A percentile compares a stretch with the other conserved stretches of the same genome.
phyloP scores from a whole-genome alignment of 257 asterid species.

The Nicotiana attenuata region DNA sequence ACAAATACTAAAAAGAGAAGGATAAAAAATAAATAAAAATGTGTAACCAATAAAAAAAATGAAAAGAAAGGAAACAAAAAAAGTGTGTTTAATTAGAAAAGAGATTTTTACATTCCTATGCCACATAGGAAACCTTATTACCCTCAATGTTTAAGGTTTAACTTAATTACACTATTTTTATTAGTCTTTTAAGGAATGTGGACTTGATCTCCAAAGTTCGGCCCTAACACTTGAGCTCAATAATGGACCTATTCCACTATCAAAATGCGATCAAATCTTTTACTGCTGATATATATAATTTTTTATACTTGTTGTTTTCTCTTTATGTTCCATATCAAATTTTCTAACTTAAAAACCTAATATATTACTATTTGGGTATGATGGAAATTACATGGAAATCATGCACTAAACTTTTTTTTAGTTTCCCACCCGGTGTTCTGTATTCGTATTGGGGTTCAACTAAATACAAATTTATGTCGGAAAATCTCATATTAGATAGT shows the following conservation, averaged over 20 bases:
- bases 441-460: no score
- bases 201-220: not conserved
- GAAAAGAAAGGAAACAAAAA: no score
- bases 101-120: no score
- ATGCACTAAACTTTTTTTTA: not conserved
- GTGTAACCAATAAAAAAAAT: no score
- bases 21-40: no score
- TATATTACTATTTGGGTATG: not conserved
- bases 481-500: no score
- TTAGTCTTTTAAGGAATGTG: not conserved
- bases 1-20: no score
- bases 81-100: no score
- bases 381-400: not conserved
- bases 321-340: not conserved
- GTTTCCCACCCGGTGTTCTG: rapidly evolving
- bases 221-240: not conserved
- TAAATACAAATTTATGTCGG: no score
- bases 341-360: not conserved
- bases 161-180: no score
- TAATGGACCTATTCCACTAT: not conserved
- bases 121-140: no score
- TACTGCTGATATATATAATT: not conserved
- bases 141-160: no score
- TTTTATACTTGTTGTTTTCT: not conserved
- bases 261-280: not conserved